Evolutionary conservation across 2,329 filamentous ascomycete species (phyloP).

Genomic region (Akanthomyces uredinophilus): DNA sequence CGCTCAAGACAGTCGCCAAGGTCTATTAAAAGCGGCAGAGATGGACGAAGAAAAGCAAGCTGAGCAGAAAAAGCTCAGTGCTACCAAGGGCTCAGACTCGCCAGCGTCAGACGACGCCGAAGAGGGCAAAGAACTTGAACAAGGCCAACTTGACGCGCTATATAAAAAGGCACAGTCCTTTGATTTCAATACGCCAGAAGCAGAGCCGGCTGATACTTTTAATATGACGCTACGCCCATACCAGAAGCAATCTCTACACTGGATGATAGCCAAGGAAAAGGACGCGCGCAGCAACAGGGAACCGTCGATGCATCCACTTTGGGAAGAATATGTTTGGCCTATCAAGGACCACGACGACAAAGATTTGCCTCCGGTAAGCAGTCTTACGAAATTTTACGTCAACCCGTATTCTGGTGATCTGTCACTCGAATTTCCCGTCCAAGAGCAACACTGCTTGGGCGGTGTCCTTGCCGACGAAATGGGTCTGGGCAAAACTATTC

Average conservation of each 20-base stretch:
- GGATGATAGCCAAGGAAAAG: constrained; percentile 94
- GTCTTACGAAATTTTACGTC: constrained; percentile 77
- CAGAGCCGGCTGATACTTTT: constrained; percentile 78
- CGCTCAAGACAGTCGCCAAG: constrained; percentile 75
- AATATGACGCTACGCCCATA: constrained; percentile 81
- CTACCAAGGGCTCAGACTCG: constrained; percentile 36
- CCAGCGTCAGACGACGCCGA: constrained; percentile 63
- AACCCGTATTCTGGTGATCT: constrained; percentile 96
- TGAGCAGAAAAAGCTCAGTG: constrained; percentile 36
- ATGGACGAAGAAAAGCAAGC: constrained; percentile 72
- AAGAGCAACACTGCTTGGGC: constrained; percentile 91
- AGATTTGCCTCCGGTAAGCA: constrained; percentile 59
- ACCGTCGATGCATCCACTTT: constrained; percentile 88
- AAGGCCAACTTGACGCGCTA: constrained; percentile 88
- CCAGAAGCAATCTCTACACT: constrained; percentile 90
- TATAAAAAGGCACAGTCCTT: constrained; percentile 97
- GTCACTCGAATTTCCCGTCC: constrained; percentile 82
- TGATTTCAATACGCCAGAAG: constrained; percentile 85
- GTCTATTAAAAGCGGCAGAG: constrained; percentile 80
- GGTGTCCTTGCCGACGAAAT: constrained; percentile 95
- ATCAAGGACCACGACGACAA: constrained; percentile 80
- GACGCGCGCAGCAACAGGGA: constrained; percentile 67
- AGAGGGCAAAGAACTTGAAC: constrained; percentile 85
- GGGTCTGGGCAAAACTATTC: constrained; percentile 96
- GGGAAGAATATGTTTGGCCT: constrained; percentile 95